phyloP scores from a whole-genome alignment of 1,284 basidiomycete genomes.

The Ustilago curta region DNA sequence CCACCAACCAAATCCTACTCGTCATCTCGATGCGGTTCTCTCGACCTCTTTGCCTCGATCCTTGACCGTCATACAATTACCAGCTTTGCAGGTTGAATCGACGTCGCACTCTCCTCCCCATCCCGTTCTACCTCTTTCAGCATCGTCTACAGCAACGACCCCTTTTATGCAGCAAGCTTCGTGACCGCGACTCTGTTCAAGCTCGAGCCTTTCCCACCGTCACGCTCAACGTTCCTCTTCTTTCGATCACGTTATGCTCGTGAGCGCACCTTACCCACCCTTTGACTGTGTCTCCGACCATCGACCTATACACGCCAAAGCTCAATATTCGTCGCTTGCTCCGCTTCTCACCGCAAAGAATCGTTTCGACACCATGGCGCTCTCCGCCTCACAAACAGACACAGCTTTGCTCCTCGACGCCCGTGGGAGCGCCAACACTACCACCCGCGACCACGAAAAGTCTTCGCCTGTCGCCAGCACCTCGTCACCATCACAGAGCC shows the following conservation, averaged over 20 bases:
- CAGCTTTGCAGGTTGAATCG: not conserved
- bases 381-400: slow-evolving; percentile 31
- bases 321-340: slow-evolving; percentile 9
- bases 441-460: slow-evolving; percentile 3
- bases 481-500: slow-evolving; percentile 13
- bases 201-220: slow-evolving; percentile 19
- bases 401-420: slow-evolving; percentile 22
- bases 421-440: slow-evolving; percentile 14
- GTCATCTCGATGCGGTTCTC: not conserved
- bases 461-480: slow-evolving; percentile 12
- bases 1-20: not conserved
- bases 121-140: not conserved
- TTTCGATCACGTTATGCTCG: slow-evolving; percentile 37
- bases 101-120: not conserved
- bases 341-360: slow-evolving; percentile 6
- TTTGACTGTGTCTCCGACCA: slow-evolving; percentile 26
- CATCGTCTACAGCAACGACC: slow-evolving; percentile 2
- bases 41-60: slow-evolving; percentile 1
- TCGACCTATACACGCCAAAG: slow-evolving; percentile 18
- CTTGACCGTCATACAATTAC: not conserved
- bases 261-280: slow-evolving; percentile 26
- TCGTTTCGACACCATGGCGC: slow-evolving; percentile 29
- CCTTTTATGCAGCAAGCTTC: slow-evolving; percentile 32
- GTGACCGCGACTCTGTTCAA: slow-evolving; percentile 31
- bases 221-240: not conserved